Evolutionary conservation across 352 stramenopile species (phyloP).

Genomic region (Globisporangium okanoganense): DNA sequence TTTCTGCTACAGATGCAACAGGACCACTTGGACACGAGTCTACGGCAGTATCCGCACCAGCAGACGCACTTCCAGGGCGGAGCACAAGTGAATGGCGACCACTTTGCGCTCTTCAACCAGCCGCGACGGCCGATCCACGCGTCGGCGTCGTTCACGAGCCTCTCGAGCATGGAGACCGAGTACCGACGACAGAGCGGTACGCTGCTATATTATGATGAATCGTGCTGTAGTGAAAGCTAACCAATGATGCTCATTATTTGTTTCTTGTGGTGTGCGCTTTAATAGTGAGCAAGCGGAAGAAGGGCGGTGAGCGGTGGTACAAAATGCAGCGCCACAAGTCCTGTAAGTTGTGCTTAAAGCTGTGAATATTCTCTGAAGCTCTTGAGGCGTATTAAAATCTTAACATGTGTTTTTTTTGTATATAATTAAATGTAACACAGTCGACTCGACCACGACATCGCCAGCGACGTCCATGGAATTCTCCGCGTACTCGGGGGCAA

Average conservation of each 20-base stretch:
- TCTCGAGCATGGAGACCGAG: constrained; percentile 72
- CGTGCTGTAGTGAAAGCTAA: not conserved
- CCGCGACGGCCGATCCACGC: constrained; percentile 43
- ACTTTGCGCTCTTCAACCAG: constrained; percentile 19
- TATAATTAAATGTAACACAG: not conserved
- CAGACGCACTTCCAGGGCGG: constrained; percentile 21
- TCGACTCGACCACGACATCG: constrained; percentile 56
- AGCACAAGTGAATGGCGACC: constrained; percentile 9
- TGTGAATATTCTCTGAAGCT: not conserved
- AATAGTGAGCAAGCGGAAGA: constrained; percentile 60
- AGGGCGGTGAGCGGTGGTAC: constrained; percentile 57
- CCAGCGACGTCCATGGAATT: constrained; percentile 41
- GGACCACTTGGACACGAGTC: constrained; percentile 28
- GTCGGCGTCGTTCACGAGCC: constrained; percentile 67
- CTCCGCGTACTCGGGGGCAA: constrained; percentile 16
- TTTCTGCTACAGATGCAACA: constrained; percentile 61
- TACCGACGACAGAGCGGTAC: constrained; percentile 45
- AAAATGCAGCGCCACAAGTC: constrained; percentile 61
- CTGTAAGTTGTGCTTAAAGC: constrained; percentile 14
- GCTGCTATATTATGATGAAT: constrained; percentile 3
- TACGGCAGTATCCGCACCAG: constrained; percentile 42
- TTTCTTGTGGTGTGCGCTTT: constrained; percentile 12
- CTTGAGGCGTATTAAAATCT: not conserved
- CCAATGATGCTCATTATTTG: not conserved
- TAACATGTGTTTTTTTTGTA: not conserved